A percentile compares a stretch with the other conserved stretches of the same genome.
These are phyloP conservation scores for Hygrophorus pudorinus DNA, from an alignment of 768 basidiomycete species.

Conservation along the genomic window DNA sequence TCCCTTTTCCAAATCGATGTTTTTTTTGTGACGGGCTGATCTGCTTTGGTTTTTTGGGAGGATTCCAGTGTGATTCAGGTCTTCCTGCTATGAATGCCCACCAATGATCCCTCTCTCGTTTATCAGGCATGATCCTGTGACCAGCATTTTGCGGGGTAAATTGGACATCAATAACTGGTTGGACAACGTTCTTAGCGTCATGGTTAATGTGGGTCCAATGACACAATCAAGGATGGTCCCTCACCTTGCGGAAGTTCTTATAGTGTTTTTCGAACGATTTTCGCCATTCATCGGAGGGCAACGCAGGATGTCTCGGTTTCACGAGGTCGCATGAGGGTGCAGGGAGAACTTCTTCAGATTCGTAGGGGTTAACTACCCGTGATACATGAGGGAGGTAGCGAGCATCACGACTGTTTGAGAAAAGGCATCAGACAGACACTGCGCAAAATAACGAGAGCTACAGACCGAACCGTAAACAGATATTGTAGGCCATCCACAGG, in stretches of 20 bases:
- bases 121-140: slow-evolving; percentile 49
- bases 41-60: slow-evolving; percentile 32
- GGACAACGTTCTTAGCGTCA: slow-evolving; percentile 47
- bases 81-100: slow-evolving; percentile 68
- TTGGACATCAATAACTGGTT: slow-evolving; percentile 46
- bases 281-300: slow-evolving; percentile 67
- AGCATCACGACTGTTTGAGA: slow-evolving; percentile 55
- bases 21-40: slow-evolving; percentile 14
- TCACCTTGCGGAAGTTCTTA: slow-evolving; percentile 56
- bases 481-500: slow-evolving; percentile 73
- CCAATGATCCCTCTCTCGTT: slow-evolving; percentile 66
- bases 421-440: slow-evolving; percentile 1
- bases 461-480: slow-evolving; percentile 71
- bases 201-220: not conserved
- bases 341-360: slow-evolving; percentile 21
- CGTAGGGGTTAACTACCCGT: slow-evolving; percentile 62
- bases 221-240: slow-evolving; percentile 5
- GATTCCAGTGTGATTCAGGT: slow-evolving; percentile 61
- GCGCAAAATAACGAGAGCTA: slow-evolving; percentile 1
- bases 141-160: slow-evolving; percentile 16
- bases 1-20: slow-evolving; percentile 15
- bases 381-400: slow-evolving; percentile 53
- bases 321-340: slow-evolving; percentile 14
- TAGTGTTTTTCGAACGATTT: slow-evolving; percentile 46
- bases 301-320: slow-evolving; percentile 19